Conservation (phyloP, 176 grass and related monocot genomes). For the Dendrocalamus sinicus region DNA sequence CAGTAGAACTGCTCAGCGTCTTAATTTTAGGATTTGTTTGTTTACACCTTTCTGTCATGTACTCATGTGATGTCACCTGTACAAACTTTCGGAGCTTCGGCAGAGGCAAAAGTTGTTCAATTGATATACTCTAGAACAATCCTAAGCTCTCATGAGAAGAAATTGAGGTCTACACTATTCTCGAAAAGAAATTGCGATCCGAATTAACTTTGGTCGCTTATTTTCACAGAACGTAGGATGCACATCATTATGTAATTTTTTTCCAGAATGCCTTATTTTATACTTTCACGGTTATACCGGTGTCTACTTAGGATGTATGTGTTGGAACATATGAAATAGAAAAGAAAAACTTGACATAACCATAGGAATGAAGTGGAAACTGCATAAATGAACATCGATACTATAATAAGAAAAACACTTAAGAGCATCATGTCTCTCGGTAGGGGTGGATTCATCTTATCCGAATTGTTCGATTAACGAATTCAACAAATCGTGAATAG, state of each 20-base stretch:
- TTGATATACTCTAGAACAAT: not conserved
- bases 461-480: not conserved
- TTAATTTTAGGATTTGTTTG: not conserved
- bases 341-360: not conserved
- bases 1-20: not conserved
- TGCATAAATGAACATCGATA: not conserved
- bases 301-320: not conserved
- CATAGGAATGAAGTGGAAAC: not conserved
- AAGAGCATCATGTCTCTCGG: not conserved
- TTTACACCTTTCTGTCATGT: not conserved
- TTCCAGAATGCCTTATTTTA: not conserved
- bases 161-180: not conserved
- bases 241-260: not conserved
- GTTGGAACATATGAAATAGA: not conserved
- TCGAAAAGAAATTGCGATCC: no score
- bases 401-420: not conserved
- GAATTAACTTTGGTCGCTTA: not conserved
- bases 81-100: not conserved
- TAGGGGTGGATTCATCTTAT: not conserved
- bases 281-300: not conserved
- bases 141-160: not conserved
- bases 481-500: not conserved
- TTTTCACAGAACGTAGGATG: not conserved
- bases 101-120: not conserved
- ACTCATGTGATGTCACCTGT: constrained; percentile 27